These are phyloP conservation scores for Handroanthus guayacan DNA, from an alignment of 257 asterid genomes.

Conservation along the genomic window DNA sequence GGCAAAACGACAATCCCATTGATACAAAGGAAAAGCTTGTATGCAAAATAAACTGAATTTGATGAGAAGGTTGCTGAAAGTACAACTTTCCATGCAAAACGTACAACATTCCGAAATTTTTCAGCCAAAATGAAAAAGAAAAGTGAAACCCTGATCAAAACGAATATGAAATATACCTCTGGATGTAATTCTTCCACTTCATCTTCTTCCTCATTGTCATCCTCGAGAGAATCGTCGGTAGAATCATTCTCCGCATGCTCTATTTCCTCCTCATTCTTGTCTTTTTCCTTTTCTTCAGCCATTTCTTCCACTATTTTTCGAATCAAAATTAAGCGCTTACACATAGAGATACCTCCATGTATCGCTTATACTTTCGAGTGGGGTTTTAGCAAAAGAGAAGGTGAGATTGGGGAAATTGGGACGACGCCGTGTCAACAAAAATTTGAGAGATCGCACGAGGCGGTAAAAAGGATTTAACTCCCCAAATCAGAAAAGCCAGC, in stretches of 20 bases:
- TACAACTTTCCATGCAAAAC: constrained; percentile 30
- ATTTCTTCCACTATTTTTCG: constrained; percentile 20
- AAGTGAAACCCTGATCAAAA: constrained; percentile 3
- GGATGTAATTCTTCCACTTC: constrained; percentile 46
- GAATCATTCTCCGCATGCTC: constrained; percentile 41
- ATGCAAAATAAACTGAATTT: constrained; percentile 25
- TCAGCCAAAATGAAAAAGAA: neutral
- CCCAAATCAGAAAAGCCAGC: neutral
- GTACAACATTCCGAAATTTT: constrained; percentile 19
- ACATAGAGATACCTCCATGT: constrained; percentile 10
- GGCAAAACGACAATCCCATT: neutral
- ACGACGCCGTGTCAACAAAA: constrained; percentile 40
- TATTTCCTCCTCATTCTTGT: constrained; percentile 39
- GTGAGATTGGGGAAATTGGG: neutral
- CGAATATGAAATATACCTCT: constrained; percentile 51
- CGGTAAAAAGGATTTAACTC: constrained; percentile 30
- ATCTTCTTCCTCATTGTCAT: constrained; percentile 41
- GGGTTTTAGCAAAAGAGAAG: constrained; percentile 40
- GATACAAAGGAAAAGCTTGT: neutral
- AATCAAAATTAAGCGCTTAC: constrained; percentile 31
- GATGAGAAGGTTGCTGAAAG: constrained; percentile 35
- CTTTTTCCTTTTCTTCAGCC: constrained; percentile 43
- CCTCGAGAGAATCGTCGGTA: constrained; percentile 48
- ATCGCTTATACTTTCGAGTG: constrained; percentile 22
- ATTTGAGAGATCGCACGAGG: constrained; percentile 23